Conservation (phyloP, 2,329 filamentous ascomycete species). For the Canariomyces notabilis region DNA sequence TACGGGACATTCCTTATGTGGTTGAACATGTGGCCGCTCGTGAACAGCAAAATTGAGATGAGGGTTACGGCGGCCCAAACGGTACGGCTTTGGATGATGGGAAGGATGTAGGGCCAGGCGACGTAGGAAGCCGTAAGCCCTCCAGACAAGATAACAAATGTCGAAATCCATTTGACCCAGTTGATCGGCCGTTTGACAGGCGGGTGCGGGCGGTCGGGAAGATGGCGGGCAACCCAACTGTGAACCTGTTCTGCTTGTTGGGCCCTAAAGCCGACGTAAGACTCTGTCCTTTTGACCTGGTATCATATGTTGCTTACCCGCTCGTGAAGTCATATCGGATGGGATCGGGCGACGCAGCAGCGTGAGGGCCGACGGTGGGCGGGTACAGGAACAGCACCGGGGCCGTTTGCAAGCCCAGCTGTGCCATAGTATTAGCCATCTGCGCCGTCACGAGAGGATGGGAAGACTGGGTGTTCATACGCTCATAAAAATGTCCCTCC, state of each 20-base stretch:
- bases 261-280: conserved; percentile 44
- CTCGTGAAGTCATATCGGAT: conserved; percentile 77
- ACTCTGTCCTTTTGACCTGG: neutral
- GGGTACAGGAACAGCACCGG: conserved; percentile 85
- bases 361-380: conserved; percentile 76
- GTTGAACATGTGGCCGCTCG: conserved; percentile 98
- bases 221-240: conserved; percentile 70
- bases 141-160: conserved; percentile 65
- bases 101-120: conserved; percentile 72
- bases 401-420: conserved; percentile 92
- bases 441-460: neutral
- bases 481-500: conserved; percentile 79
- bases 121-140: conserved; percentile 63
- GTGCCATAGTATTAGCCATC: conserved; percentile 8
- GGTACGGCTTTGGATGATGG: conserved; percentile 82
- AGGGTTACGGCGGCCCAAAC: conserved; percentile 89
- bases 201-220: conserved; percentile 74
- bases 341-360: conserved; percentile 63
- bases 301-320: conserved; percentile 51
- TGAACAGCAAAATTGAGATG: conserved; percentile 87
- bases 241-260: conserved; percentile 74
- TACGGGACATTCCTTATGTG: conserved; percentile 96
- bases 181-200: conserved; percentile 80
- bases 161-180: conserved; percentile 68
- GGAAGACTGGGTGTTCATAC: conserved; percentile 43